Base-by-base conservation (phyloP, 495 filamentous ascomycete species). In the Penicillium canescens region DNA sequence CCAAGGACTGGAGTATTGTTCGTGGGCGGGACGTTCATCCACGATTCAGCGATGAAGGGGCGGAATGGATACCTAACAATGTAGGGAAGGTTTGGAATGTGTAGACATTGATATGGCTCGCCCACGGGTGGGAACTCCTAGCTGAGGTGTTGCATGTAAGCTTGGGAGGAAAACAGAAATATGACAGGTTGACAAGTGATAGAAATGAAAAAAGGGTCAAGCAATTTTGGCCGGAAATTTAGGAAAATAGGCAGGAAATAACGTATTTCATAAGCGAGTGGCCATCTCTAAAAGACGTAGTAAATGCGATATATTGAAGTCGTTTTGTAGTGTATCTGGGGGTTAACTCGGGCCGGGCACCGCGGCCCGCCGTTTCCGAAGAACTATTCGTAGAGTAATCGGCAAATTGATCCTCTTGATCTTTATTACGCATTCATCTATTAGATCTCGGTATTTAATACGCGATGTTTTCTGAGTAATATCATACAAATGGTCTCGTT, bases 1-100 rank as follows among this genome's bases (percentile, higher is more conserved):
- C 46, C 46, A 28, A 49, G 46, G 12, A 49, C 46, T 49, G 28
- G 46, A 35, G 43, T 46, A 35, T 46, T 46, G 31, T 46, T 46
- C 31, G 28, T 46, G 9, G 43, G 6, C 43, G 43, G 43, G 31
- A 46, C 43, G 28, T 46, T 46, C 43, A 46, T 46, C 43, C 43
- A 46, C 31, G 18, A 20, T 31, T 33, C 6, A 44, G 42, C 23
- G 23, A 20, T 44, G 42, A 14, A 44, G n/a, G 13, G 23, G 42
- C 12, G 42, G 42, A 44, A 44, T 20, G 42, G n/a, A 31, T 23
- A 44, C 20, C 13, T 23, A 13, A 23, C 42, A 44, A 44, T 31
- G 42, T 31, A 44, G 42, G 12, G 23, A 44, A 44, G 9, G 23
- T 8, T 44, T 44, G 13, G 42, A 44, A 44, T 44, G 42, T 44